Conservation (phyloP, 352 stramenopile genomes). For the Phytophthora hibernalis region DNA sequence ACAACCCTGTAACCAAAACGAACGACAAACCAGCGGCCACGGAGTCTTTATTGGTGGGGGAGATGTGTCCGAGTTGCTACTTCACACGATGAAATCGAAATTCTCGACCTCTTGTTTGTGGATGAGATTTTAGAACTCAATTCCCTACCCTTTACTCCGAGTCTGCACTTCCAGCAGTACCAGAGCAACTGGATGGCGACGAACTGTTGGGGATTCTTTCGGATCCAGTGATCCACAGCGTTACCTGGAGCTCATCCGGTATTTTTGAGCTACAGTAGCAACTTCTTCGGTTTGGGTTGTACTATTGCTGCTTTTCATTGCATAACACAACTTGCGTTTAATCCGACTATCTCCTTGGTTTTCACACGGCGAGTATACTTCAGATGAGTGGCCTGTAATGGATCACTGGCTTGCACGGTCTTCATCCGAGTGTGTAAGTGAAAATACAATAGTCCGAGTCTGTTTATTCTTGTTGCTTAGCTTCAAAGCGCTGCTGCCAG, state of each 20-base stretch:
- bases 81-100: conserved; percentile 1
- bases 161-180: neutral
- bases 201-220: conserved; percentile 14
- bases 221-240: neutral
- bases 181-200: neutral
- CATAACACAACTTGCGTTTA: no score
- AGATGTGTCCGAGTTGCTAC: conserved; percentile 2
- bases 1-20: neutral
- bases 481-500: conserved; percentile 58
- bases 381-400: no score
- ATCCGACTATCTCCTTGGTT: no score
- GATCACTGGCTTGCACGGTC: no score
- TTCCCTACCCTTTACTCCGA: neutral
- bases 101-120: conserved; percentile 5
- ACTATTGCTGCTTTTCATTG: no score
- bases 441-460: neutral
- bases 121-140: conserved; percentile 17
- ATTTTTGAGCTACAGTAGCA: neutral
- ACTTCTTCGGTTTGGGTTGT: neutral
- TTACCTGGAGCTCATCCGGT: neutral
- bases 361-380: no score
- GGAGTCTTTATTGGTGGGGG: neutral
- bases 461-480: conserved; percentile 21
- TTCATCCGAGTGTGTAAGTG: neutral
- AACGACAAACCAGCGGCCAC: neutral